These are phyloP conservation scores for Neoboletus subvelutipes DNA, from an alignment of 768 basidiomycete genomes.

Conservation along the genomic window DNA sequence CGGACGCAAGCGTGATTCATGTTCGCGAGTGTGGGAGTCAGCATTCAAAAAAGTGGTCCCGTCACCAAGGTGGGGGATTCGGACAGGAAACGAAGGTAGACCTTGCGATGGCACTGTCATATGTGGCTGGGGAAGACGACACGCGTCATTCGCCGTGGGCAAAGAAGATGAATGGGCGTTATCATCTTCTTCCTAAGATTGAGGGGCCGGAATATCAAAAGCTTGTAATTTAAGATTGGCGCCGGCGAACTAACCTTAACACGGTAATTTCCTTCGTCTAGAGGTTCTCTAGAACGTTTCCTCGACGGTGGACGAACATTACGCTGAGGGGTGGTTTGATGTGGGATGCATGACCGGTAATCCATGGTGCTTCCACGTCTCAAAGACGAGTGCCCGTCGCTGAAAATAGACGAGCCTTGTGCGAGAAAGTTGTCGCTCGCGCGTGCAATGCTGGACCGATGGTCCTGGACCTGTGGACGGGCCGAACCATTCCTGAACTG, in stretches of 20 bases:
- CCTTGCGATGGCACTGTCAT: constrained; percentile 27
- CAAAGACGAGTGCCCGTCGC: constrained; percentile 20
- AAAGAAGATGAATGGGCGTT: constrained; percentile 20
- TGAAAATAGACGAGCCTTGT: constrained; percentile 32
- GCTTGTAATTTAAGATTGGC: constrained; percentile 28
- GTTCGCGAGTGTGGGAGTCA: constrained; percentile 20
- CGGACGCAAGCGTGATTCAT: constrained; percentile 22
- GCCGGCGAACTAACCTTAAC: constrained; percentile 33
- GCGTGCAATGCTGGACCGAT: constrained; percentile 33
- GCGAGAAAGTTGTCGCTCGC: constrained; percentile 35
- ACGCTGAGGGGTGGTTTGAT: constrained; percentile 18
- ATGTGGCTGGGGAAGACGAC: constrained; percentile 24
- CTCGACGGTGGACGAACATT: constrained; percentile 28
- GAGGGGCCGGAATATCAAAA: constrained; percentile 24
- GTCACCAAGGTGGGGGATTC: constrained; percentile 15
- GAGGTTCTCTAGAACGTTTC: constrained; percentile 33
- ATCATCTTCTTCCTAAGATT: constrained; percentile 30
- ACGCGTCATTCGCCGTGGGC: constrained; percentile 22
- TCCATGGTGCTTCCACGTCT: constrained; percentile 21
- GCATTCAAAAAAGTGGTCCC: constrained; percentile 6
- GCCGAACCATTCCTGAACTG: constrained; percentile 19
- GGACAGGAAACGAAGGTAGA: constrained; percentile 11
- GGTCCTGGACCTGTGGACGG: constrained; percentile 30
- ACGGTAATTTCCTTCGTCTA: constrained; percentile 27
- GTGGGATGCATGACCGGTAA: constrained; percentile 13